Conservation (phyloP, 2,329 filamentous ascomycete genomes). For the Pseudocercospora pini-densiflorae region DNA sequence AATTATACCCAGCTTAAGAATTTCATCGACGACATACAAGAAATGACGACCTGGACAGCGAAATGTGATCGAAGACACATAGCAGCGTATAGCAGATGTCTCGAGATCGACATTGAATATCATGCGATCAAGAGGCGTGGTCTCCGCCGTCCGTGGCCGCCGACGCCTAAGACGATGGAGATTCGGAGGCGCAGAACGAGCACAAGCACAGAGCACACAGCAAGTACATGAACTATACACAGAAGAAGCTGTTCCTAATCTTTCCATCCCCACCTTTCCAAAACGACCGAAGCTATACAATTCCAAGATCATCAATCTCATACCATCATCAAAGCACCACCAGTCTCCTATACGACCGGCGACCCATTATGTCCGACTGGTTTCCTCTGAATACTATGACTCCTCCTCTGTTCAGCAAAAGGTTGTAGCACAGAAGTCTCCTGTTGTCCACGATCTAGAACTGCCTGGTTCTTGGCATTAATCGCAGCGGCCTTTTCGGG, state of each 20-base stretch:
- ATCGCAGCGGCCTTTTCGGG: conserved; percentile 34
- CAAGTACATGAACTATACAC: neutral
- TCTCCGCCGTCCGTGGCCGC: too few species aligned
- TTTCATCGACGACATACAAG: too few species aligned
- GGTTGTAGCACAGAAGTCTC: conserved; percentile 33
- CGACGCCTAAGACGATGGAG: too few species aligned
- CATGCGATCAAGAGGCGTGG: too few species aligned
- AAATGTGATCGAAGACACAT: neutral
- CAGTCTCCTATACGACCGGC: neutral
- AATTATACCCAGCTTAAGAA: neutral
- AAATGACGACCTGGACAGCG: neutral
- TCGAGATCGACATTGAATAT: too few species aligned
- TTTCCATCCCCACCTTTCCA: neutral
- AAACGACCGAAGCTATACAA: neutral
- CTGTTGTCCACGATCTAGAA: conserved; percentile 31
- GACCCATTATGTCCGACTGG: neutral
- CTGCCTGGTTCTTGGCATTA: conserved; percentile 36
- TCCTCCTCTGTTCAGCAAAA: conserved; percentile 12
- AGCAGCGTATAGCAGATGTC: too few species aligned
- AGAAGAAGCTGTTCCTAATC: neutral
- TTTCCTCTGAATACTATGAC: neutral
- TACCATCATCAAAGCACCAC: neutral
- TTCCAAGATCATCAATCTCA: neutral
- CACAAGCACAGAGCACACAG: too few species aligned
- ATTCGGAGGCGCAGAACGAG: too few species aligned